Conservation (phyloP, 257 asterid species). For the Cruciata laevipes region DNA sequence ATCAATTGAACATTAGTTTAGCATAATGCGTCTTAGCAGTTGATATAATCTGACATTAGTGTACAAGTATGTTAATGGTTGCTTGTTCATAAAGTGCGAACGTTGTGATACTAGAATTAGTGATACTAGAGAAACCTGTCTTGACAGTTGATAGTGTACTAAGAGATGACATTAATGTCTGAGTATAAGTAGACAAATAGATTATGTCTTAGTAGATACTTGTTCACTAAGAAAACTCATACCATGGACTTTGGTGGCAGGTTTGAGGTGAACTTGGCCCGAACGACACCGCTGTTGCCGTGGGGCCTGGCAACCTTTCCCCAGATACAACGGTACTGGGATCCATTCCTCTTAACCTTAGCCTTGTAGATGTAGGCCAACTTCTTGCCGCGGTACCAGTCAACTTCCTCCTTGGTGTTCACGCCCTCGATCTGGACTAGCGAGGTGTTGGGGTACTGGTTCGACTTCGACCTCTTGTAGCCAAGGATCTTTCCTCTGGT, state of each 20-base stretch:
- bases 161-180: too few relatives aligned
- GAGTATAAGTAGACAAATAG: too few relatives aligned
- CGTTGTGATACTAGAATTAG: too few relatives aligned
- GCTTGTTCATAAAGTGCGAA: too few relatives aligned
- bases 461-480: slow-evolving; percentile 84
- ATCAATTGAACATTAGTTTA: too few relatives aligned
- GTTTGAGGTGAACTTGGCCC: slow-evolving; percentile 71
- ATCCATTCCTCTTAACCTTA: slow-evolving; percentile 68
- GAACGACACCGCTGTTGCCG: slow-evolving; percentile 86
- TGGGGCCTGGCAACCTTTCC: slow-evolving; percentile 82
- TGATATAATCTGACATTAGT: too few relatives aligned
- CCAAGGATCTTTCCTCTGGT: slow-evolving; percentile 55
- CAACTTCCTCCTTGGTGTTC: slow-evolving; percentile 83
- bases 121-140: too few relatives aligned
- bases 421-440: slow-evolving; percentile 86
- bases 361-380: slow-evolving; percentile 92
- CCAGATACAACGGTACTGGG: slow-evolving; percentile 93
- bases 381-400: slow-evolving; percentile 77
- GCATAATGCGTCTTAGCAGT: too few relatives aligned
- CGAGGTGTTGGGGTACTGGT: slow-evolving; percentile 92
- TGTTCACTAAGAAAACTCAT: too few relatives aligned
- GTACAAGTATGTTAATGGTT: too few relatives aligned
- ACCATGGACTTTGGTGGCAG: slow-evolving; percentile 78
- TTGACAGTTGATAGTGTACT: too few relatives aligned
- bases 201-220: too few relatives aligned